Base-by-base conservation (phyloP, 169 alveolate genomes). In the Babesia sp. region DNA sequence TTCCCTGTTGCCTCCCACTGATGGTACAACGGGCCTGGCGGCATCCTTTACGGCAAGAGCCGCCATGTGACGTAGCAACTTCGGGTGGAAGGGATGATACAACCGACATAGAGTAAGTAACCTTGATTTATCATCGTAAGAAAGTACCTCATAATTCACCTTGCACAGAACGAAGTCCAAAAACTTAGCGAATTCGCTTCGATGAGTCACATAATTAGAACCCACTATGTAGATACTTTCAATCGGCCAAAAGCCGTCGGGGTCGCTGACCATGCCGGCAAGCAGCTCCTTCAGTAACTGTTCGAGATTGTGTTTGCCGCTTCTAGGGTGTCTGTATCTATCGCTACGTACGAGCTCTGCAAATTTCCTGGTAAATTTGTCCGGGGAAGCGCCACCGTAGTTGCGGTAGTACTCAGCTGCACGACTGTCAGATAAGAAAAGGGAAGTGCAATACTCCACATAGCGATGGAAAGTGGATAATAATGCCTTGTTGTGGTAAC, bases 401-500 rank as follows among this genome's bases (percentile, higher is more conserved):
- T 36, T 20, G 46, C 74, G 74, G 61, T 64, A 64, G 61, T 64
- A 42, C 2, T 45, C 61, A 31, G 74, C 74, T 28, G 41, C 63
- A 11, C 39, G 50, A 12, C 54, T 14, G 34, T 50, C 51, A 3
- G 28, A 5, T 16, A 64, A 29, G 39, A 64, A 28, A 22, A 2
- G 8, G 16, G 16, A 18, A 9, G 18, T 31, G 20, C 20, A 14
- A 39, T 26, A 41, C 20, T 45, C 50, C 5, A 79, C 56, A 31
- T 69, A 79, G 5, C 60, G 41, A 33, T 59, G 16, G 46, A 79
- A 60, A 26, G 48, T 57, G 16, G 28, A 29, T 29, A 79, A 16
- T 3, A 79, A 48, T 4, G 51, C 51, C 71, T 42, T 79, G 36
- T 71, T 51, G 64, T 79, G 73, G 16, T 66, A 37, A 24, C 83